Percentiles rank a stretch among this genome's conserved stretches.
Evolutionary conservation across 306 rosid genomes (phyloP).

Genomic region (Hippophae gyantsensis): DNA sequence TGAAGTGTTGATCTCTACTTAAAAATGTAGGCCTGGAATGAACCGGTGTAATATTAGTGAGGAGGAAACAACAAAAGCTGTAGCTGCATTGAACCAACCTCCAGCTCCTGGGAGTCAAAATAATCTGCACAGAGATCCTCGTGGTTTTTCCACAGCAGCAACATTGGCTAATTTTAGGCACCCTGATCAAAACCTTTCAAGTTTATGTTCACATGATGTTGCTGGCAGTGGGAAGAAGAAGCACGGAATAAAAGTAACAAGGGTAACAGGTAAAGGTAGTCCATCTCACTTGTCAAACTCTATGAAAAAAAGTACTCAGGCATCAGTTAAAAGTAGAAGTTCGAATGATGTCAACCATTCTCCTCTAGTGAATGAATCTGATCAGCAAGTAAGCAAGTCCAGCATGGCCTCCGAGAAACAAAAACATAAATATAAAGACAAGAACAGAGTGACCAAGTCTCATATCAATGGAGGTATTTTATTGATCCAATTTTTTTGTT

Average conservation of each 20-base stretch:
- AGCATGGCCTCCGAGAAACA: conserved; percentile 35
- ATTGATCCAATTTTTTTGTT: conserved; percentile 20
- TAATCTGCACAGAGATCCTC: conserved; percentile 34
- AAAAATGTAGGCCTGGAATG: conserved; percentile 76
- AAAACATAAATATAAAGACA: conserved; percentile 42
- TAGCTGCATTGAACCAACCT: conserved; percentile 44
- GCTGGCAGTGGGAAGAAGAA: conserved; percentile 53
- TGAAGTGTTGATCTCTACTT: conserved; percentile 17
- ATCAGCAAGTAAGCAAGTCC: conserved; percentile 35
- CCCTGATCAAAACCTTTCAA: conserved; percentile 42
- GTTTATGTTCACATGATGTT: conserved; percentile 31
- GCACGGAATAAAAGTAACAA: background rate
- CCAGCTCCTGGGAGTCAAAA: conserved; percentile 53
- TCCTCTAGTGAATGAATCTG: conserved; percentile 47
- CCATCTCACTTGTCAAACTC: conserved; percentile 40
- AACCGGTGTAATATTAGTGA: conserved; percentile 68
- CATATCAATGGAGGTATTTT: conserved; percentile 55
- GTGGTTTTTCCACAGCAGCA: conserved; percentile 35
- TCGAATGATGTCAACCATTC: conserved; percentile 72
- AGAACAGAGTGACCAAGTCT: conserved; percentile 36
- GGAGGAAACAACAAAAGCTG: conserved; percentile 80
- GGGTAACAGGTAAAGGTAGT: conserved; percentile 42
- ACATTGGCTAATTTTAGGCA: conserved; percentile 35
- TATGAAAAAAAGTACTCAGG: conserved; percentile 44
- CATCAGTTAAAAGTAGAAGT: conserved; percentile 63